These are phyloP conservation scores for Apostasia ramifera DNA, from an alignment of 106 monocot genomes.

Conservation along the genomic window DNA sequence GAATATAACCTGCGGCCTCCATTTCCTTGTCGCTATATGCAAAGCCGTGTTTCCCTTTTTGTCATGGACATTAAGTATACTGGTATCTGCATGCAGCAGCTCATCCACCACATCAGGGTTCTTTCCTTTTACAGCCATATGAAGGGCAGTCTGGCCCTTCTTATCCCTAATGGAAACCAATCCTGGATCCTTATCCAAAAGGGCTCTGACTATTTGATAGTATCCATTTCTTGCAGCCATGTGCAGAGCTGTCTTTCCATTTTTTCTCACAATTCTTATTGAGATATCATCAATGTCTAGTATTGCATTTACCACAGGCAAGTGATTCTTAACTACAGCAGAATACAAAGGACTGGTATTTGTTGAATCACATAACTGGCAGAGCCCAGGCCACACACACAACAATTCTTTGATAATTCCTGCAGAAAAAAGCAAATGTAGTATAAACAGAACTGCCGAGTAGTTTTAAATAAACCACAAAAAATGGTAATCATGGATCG, in stretches of 20 bases:
- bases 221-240: slow-evolving; percentile 68
- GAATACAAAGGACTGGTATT: slow-evolving; percentile 88
- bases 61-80: slow-evolving; percentile 84
- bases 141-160: slow-evolving; percentile 97
- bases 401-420: slow-evolving; percentile 77
- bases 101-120: slow-evolving; percentile 74
- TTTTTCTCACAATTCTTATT: slow-evolving; percentile 71
- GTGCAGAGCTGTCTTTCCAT: slow-evolving; percentile 89
- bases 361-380: slow-evolving; percentile 69
- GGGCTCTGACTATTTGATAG: slow-evolving; percentile 55
- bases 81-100: slow-evolving; percentile 43
- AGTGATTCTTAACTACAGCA: slow-evolving; percentile 71
- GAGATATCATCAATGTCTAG: slow-evolving; percentile 62
- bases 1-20: slow-evolving; percentile 68
- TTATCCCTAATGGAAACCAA: slow-evolving; percentile 72
- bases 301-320: slow-evolving; percentile 86
- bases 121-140: slow-evolving; percentile 95
- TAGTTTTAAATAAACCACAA: too few species aligned
- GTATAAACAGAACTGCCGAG: background rate
- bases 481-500: too few species aligned
- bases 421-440: slow-evolving; percentile 10
- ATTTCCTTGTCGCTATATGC: slow-evolving; percentile 94
- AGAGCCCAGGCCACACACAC: slow-evolving; percentile 56
- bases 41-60: slow-evolving; percentile 96
- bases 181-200: slow-evolving; percentile 64